Conservation (phyloP, 140 eudicot genomes). For the Bidens hawaiensis region DNA sequence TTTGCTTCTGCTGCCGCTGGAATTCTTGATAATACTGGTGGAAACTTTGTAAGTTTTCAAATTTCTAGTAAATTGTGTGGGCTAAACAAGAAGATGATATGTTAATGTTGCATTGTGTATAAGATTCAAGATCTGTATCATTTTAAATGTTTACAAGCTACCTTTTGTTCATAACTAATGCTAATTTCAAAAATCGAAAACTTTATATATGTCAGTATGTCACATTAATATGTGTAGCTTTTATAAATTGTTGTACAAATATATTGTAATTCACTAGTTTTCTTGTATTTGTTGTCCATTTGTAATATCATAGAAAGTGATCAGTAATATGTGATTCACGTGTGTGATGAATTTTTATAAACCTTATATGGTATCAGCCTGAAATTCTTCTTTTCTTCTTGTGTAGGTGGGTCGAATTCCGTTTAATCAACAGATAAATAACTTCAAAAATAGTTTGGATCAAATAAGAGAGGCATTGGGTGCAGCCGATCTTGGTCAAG, state of each 20-base stretch:
- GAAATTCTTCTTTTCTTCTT: too few species aligned
- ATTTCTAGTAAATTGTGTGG: neutral
- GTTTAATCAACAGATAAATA: conserved; percentile 68
- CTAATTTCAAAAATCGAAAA: too few species aligned
- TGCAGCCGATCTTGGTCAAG: conserved; percentile 47
- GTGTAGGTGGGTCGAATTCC: conserved; percentile 84
- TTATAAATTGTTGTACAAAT: too few species aligned
- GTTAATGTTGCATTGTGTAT: neutral
- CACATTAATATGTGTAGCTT: too few species aligned
- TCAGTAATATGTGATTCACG: too few species aligned
- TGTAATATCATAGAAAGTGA: too few species aligned
- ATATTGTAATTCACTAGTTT: neutral
- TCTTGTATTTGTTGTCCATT: too few species aligned
- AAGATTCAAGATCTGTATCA: neutral
- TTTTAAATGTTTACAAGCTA: neutral
- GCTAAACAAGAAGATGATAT: neutral
- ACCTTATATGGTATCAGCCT: too few species aligned
- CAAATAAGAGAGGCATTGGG: conserved; percentile 52
- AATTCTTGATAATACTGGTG: conserved; percentile 83
- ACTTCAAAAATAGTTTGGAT: conserved; percentile 76
- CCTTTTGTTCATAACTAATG: neutral
- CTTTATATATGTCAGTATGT: too few species aligned
- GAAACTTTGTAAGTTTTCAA: conserved; percentile 67
- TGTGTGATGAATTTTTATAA: too few species aligned
- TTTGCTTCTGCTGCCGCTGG: conserved; percentile 98